These are phyloP conservation scores for Cynanchum wilfordii DNA, from an alignment of 257 asterid species.

Conservation along the genomic window DNA sequence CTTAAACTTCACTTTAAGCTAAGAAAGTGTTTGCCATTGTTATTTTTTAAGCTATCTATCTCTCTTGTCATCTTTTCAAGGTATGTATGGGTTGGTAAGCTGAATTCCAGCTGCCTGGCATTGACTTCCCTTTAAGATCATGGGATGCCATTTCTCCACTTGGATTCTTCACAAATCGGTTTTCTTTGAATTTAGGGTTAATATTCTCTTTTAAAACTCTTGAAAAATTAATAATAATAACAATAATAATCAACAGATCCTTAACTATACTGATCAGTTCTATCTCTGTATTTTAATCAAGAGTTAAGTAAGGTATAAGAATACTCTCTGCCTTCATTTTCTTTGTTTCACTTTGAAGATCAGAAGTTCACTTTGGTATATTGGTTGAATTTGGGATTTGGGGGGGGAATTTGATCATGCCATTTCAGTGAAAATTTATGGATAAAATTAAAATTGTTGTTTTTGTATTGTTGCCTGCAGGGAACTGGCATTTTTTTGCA, in stretches of 20 bases:
- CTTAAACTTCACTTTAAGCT: too few species aligned
- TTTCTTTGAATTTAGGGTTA: background rate
- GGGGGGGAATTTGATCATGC: background rate
- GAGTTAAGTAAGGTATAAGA: slow-evolving; percentile 6
- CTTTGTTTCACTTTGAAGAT: too few species aligned
- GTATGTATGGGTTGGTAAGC: slow-evolving; percentile 52
- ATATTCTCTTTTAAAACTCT: slow-evolving; percentile 22
- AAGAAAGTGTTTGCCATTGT: too few species aligned
- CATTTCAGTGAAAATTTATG: background rate
- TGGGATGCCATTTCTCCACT: slow-evolving; percentile 51
- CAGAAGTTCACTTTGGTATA: too few species aligned
- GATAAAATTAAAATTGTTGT: too few species aligned
- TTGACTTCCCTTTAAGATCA: slow-evolving; percentile 54
- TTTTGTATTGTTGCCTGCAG: slow-evolving; percentile 10
- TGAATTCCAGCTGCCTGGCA: slow-evolving; percentile 68
- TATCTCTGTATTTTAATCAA: slow-evolving; percentile 1
- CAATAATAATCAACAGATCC: too few species aligned
- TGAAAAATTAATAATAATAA: background rate
- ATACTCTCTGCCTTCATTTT: too few species aligned
- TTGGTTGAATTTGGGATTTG: background rate
- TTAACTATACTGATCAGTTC: background rate
- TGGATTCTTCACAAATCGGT: slow-evolving; percentile 11
- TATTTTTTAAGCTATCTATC: too few species aligned
- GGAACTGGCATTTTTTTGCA: background rate
- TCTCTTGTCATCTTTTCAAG: slow-evolving; percentile 25